phyloP scores from a whole-genome alignment of 2,329 filamentous ascomycete species.

The Trichoderma koningii region DNA sequence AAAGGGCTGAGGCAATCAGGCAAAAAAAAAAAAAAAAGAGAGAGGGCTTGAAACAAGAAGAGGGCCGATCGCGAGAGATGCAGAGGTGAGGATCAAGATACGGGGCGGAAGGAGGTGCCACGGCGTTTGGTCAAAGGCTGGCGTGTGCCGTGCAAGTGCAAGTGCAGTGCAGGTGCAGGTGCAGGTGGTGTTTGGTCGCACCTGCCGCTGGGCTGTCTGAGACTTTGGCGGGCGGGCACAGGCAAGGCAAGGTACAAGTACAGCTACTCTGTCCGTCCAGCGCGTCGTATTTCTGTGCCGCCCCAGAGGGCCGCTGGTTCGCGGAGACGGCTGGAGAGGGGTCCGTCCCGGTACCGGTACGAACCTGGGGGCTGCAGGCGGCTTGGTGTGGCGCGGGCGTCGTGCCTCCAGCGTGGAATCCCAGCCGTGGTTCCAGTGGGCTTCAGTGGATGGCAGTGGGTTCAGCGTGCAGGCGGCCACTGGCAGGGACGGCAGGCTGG shows the following conservation, averaged over 20 bases:
- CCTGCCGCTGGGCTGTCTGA: slow-evolving; percentile 13
- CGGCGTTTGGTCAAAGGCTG: slow-evolving; percentile 20
- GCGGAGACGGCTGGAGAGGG: neutral
- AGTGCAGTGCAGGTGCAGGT: too few relatives aligned
- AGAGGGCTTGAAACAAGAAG: neutral
- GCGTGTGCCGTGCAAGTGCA: neutral
- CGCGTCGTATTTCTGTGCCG: neutral
- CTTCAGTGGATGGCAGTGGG: too few relatives aligned
- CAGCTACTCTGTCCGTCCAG: neutral
- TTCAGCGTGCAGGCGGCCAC: neutral
- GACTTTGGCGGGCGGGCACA: slow-evolving; percentile 23
- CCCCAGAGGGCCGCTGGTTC: slow-evolving; percentile 3
- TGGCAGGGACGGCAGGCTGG: slow-evolving; percentile 1
- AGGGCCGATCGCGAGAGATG: too few relatives aligned
- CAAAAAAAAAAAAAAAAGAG: neutral
- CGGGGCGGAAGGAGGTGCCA: slow-evolving; percentile 24
- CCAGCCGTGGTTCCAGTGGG: too few relatives aligned
- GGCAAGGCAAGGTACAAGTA: slow-evolving; percentile 7
- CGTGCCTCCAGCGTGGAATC: neutral
- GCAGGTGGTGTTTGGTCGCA: slow-evolving; percentile 22
- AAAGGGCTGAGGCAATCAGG: neutral
- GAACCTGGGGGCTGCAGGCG: slow-evolving; percentile 1
- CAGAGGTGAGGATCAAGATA: slow-evolving; percentile 13
- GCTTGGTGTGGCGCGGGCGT: slow-evolving; percentile 1
- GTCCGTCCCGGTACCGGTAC: neutral